Base-by-base conservation (phyloP, 768 basidiomycete species). In the Tremella mesenterica region DNA sequence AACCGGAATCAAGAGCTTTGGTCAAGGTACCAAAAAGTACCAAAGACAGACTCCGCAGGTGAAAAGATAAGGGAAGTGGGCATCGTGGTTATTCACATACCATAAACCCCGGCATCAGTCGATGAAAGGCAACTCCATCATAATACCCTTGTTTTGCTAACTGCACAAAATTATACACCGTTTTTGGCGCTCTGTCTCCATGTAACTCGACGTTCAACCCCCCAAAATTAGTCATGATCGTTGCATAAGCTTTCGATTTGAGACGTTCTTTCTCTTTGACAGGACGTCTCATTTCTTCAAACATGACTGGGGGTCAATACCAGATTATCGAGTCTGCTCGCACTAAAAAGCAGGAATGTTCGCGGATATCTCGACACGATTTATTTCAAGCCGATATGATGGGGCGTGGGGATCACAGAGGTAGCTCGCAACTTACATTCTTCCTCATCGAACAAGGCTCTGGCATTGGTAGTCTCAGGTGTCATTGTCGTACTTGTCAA, bases 141-240 rank as follows among this genome's bases (percentile, higher is more conserved):
- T 96, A 99, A 65, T 92, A 91, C 8, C 91, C 89, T 21, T 83
- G 78, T 56, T 83, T 81, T 0, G 95, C 92, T 7, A 99, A 81
- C 84, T 88, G 88, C 26, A 99, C 75, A 73, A 96, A 99, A 71
- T 99, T 99, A 73, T 99, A 99, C 63, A 92, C 96, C 1, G 95
- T 96, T 75, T 95, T 92, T 0, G 95, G 95, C 9, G 93, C 95
- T 59, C 59, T 46, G 59, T 74, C 71, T 13, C 65, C 68, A 50
- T 73, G 72, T 26, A 73, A 69, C 88, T 95, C 65, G 85, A 77
- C 64, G 83, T 89, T 55, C 81, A 87, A 29, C 78, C 63, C 83
- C n/a, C 92, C 92, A 18, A 90, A 79, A 61, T 84, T 92, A 2
- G 95, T 97, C 44, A 92, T 82, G 26, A 99, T 84, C n/a, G 92